A percentile compares a stretch with the other conserved stretches of the same genome.
These are phyloP conservation scores for Umbilicus rupestris DNA, from an alignment of 164 flowering plant species.

Conservation along the genomic window DNA sequence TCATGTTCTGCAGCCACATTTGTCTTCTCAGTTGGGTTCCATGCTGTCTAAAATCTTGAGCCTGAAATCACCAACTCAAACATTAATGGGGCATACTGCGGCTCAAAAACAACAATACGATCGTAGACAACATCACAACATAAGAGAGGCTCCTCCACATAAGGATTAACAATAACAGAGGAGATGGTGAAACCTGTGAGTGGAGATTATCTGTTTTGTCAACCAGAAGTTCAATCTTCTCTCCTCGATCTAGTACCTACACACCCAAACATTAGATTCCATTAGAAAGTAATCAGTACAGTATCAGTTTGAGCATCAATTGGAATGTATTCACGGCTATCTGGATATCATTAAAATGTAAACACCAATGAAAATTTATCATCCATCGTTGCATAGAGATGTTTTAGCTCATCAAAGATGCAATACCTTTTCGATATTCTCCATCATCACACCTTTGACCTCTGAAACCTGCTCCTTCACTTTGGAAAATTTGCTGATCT, in stretches of 20 bases:
- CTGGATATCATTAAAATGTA: background rate
- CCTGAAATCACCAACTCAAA: conserved; percentile 11
- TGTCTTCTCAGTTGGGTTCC: conserved; percentile 30
- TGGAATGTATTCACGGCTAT: background rate
- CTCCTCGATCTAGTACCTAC: conserved; percentile 33
- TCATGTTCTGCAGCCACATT: conserved; percentile 37
- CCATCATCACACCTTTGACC: conserved; percentile 11
- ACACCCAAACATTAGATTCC: background rate
- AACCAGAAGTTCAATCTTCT: conserved; percentile 29
- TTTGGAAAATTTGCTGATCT: conserved; percentile 5
- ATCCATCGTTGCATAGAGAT: background rate
- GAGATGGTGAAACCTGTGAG: conserved; percentile 18
- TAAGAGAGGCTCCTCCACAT: background rate
- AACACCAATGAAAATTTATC: background rate
- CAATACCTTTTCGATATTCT: conserved; percentile 10
- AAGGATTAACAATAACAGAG: background rate
- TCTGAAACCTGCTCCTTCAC: conserved; percentile 10
- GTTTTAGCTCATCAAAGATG: background rate
- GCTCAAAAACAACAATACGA: no score
- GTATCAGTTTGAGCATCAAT: background rate
- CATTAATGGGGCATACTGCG: background rate
- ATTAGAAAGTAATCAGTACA: background rate
- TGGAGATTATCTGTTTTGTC: conserved; percentile 33
- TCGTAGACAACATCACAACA: no score
- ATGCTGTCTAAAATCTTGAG: conserved; percentile 22